These are phyloP conservation scores for Lentinula guzmanii DNA, from an alignment of 768 basidiomycete species.

Conservation along the genomic window DNA sequence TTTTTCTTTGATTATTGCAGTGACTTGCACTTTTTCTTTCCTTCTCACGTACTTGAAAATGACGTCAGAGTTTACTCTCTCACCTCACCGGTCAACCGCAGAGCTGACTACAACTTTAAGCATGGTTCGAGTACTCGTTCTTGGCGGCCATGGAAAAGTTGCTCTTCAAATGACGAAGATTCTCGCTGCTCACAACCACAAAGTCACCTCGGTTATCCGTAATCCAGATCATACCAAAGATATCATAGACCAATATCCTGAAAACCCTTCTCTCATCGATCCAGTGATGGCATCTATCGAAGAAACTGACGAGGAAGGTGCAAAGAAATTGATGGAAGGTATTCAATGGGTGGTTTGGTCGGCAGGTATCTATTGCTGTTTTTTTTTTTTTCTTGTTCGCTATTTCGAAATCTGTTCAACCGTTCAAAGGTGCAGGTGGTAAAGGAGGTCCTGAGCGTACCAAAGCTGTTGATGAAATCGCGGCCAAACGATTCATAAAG, in stretches of 20 bases:
- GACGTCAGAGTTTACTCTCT: neutral
- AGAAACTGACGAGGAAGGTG: conserved; percentile 5
- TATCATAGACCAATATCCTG: neutral
- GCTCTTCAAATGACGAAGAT: conserved; percentile 3
- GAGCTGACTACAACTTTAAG: neutral
- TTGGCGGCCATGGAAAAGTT: conserved; percentile 6
- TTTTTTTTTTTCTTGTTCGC: neutral
- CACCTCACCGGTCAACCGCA: neutral
- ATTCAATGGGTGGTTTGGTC: conserved; percentile 7
- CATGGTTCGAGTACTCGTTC: conserved; percentile 1
- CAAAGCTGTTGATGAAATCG: conserved; percentile 3
- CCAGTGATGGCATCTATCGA: conserved; percentile 3
- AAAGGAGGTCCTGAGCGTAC: conserved; percentile 5
- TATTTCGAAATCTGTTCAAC: no score
- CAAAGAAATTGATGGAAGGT: conserved; percentile 1
- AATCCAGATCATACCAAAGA: conserved; percentile 4
- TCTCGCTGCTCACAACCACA: conserved; percentile 1
- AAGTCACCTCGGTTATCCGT: conserved; percentile 4
- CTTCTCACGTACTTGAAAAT: no score
- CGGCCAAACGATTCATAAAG: conserved; percentile 6
- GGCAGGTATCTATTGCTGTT: neutral
- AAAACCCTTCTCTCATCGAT: neutral
- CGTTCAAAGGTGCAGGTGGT: neutral
- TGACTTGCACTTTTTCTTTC: no score
- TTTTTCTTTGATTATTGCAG: no score